Conservation (phyloP, 495 filamentous ascomycete genomes). For the Cladorrhinum samala region DNA sequence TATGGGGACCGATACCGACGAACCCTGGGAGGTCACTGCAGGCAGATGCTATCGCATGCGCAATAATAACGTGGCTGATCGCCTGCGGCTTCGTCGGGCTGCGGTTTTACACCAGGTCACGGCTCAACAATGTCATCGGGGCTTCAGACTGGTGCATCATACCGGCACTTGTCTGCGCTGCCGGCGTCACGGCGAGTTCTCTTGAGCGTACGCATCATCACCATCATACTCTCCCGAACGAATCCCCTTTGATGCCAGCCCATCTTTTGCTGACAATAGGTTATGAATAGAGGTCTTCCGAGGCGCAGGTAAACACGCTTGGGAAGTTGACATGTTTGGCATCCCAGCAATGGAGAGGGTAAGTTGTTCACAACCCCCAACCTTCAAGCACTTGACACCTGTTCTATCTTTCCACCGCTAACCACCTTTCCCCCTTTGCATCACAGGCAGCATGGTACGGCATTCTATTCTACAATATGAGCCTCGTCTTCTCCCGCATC, state of each 20-base stretch:
- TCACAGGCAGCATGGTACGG: slow-evolving; percentile 20
- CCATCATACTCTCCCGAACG: too few species aligned
- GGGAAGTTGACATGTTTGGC: slow-evolving; percentile 14
- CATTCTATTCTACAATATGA: slow-evolving; percentile 25
- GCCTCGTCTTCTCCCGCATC: slow-evolving; percentile 23
- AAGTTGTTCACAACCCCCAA: background rate
- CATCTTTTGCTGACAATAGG: background rate
- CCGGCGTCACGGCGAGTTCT: slow-evolving; percentile 20
- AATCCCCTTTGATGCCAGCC: too few species aligned
- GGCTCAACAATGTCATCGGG: slow-evolving; percentile 20
- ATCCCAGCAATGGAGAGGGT: slow-evolving; percentile 19
- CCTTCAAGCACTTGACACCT: too few species aligned
- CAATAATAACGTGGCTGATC: slow-evolving; percentile 23
- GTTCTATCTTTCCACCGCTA: too few species aligned
- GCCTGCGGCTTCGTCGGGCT: slow-evolving; percentile 19
- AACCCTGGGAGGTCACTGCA: slow-evolving; percentile 19
- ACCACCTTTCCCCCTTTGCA: too few species aligned
- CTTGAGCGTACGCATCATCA: slow-evolving; percentile 19
- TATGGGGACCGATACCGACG: slow-evolving; percentile 12
- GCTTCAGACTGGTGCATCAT: slow-evolving; percentile 25
- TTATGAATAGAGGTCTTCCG: slow-evolving; percentile 13
- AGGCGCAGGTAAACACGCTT: slow-evolving; percentile 21
- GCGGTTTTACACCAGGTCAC: slow-evolving; percentile 28
- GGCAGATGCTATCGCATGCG: slow-evolving; percentile 23
- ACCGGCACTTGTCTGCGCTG: slow-evolving; percentile 23